Conservation (phyloP, 2,329 filamentous ascomycete species). For the Paecilomyces sp. region DNA sequence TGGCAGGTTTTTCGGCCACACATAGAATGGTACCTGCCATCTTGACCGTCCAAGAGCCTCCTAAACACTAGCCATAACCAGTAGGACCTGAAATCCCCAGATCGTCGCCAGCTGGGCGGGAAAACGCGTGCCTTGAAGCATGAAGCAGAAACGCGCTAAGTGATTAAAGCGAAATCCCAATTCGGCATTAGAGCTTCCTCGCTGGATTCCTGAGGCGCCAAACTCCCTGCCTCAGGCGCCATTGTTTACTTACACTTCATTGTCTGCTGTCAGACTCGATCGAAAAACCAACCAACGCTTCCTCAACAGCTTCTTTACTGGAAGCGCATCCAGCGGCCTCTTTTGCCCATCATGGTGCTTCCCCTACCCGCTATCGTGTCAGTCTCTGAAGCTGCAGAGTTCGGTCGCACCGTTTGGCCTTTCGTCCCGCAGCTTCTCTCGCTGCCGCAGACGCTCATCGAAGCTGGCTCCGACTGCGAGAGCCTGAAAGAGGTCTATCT, state of each 20-base stretch:
- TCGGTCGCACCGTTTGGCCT: constrained; percentile 64
- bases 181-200: neutral
- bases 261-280: neutral
- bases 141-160: neutral
- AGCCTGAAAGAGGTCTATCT: constrained; percentile 66
- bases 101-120: neutral
- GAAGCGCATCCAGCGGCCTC: neutral
- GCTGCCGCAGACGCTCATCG: constrained; percentile 59
- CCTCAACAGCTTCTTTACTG: neutral
- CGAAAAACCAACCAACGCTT: neutral
- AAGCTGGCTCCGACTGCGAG: constrained; percentile 53
- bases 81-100: neutral
- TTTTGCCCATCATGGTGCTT: constrained; percentile 54
- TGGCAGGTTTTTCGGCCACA: constrained; percentile 85
- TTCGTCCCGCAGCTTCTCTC: constrained; percentile 63
- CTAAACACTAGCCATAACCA: neutral
- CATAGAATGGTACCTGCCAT: constrained; percentile 51
- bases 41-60: neutral
- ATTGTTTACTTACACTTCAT: neutral
- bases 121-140: neutral
- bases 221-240: neutral
- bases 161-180: neutral
- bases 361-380: constrained; percentile 57
- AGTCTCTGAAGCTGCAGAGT: constrained; percentile 70
- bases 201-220: neutral